Conservation (phyloP, 164 flowering plant species). For the Platanus orientalis region DNA sequence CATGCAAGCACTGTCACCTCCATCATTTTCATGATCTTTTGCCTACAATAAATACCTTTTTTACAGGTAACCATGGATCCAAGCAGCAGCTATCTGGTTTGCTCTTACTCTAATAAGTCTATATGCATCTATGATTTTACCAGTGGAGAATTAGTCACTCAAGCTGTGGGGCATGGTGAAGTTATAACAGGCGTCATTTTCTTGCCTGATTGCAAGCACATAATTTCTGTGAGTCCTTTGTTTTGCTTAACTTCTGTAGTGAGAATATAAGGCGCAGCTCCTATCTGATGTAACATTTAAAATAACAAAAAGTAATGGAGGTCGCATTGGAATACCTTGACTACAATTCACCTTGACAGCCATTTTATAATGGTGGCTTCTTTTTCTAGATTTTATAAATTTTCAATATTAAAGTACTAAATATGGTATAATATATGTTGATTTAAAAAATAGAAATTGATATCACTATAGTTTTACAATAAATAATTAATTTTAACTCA, state of each 20-base stretch:
- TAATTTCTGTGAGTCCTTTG: conserved; percentile 58
- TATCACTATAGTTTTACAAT: no score
- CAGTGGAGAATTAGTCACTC: conserved; percentile 51
- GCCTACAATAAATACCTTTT: conserved; percentile 9
- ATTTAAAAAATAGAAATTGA: no score
- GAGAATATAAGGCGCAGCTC: background rate
- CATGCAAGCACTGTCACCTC: background rate
- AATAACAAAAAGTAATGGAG: no score
- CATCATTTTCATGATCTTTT: conserved; percentile 7
- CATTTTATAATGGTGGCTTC: no score
- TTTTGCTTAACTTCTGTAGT: background rate
- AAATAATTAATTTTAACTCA: no score
- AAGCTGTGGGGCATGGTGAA: conserved; percentile 64
- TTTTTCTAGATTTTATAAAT: no score
- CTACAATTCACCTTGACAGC: no score
- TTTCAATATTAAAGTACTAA: no score
- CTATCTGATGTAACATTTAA: background rate
- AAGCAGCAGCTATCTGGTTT: conserved; percentile 62
- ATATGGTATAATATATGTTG: no score
- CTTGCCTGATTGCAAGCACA: conserved; percentile 70
- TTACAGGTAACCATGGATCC: conserved; percentile 60
- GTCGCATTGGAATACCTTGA: no score
- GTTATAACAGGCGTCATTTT: conserved; percentile 61
- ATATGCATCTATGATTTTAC: conserved; percentile 56
- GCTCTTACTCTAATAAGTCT: conserved; percentile 71